Percentiles rank a stretch among this genome's conserved stretches.
Conservation (phyloP, 1,139 yeast species). For the Scheffersomyces quercinus region DNA sequence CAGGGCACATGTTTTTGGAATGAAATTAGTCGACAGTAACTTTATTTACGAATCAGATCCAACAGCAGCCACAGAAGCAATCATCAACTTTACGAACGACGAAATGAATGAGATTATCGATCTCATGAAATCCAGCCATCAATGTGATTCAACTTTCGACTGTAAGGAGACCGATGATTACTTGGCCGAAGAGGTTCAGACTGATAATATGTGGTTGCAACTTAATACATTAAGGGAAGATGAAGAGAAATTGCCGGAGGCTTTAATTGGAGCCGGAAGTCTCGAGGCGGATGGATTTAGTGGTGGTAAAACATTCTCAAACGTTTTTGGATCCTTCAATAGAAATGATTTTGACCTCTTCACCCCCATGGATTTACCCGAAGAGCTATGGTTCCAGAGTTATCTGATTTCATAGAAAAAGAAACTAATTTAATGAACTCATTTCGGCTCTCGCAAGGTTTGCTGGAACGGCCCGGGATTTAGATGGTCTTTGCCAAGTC, state of each 20-base stretch:
- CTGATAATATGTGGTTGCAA: slow-evolving; percentile 1
- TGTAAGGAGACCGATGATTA: slow-evolving; percentile 4
- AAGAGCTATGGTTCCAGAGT: background rate
- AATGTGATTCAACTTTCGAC: slow-evolving; percentile 4
- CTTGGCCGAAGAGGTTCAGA: slow-evolving; percentile 18
- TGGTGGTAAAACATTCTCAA: background rate
- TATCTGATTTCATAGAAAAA: background rate
- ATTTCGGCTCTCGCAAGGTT: too few relatives aligned
- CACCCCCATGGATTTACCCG: background rate
- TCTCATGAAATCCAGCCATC: background rate
- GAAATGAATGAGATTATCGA: background rate
- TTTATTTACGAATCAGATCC: background rate
- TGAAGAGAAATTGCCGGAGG: background rate
- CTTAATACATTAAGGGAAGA: background rate
- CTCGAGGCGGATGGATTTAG: too few relatives aligned
- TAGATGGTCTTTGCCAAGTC: too few relatives aligned
- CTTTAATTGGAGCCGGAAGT: too few relatives aligned
- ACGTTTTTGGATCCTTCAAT: background rate
- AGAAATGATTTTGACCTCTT: background rate
- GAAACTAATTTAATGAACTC: too few relatives aligned
- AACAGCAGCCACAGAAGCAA: background rate
- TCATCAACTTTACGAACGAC: background rate
- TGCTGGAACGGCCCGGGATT: too few relatives aligned
- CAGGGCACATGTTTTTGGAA: slow-evolving; percentile 2
- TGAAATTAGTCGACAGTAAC: background rate